Base-by-base conservation (phyloP, 208 protist species). In the Acanthamoeba castellanii region DNA sequence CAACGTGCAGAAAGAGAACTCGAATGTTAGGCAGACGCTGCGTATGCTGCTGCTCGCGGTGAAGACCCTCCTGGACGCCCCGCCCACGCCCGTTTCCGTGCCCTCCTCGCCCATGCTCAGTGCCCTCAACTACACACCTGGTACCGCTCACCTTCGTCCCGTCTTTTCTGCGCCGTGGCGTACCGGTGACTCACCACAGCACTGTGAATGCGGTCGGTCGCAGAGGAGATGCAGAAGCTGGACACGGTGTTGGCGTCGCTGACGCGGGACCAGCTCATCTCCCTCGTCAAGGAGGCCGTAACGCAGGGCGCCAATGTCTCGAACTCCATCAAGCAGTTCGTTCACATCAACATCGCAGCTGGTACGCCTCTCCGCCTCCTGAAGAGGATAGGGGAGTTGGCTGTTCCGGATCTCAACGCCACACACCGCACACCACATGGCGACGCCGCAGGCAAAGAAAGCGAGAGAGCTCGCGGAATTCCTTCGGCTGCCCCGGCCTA, bases 1-100 rank as follows among this genome's bases (percentile, higher is more conserved):
- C 37, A 81, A 81, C 72, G 72, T 81, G 42, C 30, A 81, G 42
- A 81, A 50, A 34, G 72, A 81, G 72, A 81, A 81, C 42, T 81
- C 72, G 30, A 22, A 42, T 8, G 2, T 81, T 4, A 14, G 72
- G 42, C 72, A 81, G 72, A 50, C 72, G 37, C 72, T 81, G 42
- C 72, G 72, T 16, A 81, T 81, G 72, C 37, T 81, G 30, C 72
- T 81, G 14, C 72, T 81, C 42, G 72, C 72, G 2, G 72, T 81
- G 34, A 81, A 81, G 72, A 52, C n/a, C 34, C 72, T 81, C 42
- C 72, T 30, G 42, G 72, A 81, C 25, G 64, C 72, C 72, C 30
- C 32, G 72, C 72, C 72, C 18, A 11, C 72, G 1, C 72, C 42
- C 11, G 8, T 22, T 20, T 81, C 32, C 6, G 37, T 32, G 30